A percentile compares a stretch with the other conserved stretches of the same genome.
These are phyloP conservation scores for Solanum hybrid DNA, from an alignment of 305 asterid species.

Conservation along the genomic window DNA sequence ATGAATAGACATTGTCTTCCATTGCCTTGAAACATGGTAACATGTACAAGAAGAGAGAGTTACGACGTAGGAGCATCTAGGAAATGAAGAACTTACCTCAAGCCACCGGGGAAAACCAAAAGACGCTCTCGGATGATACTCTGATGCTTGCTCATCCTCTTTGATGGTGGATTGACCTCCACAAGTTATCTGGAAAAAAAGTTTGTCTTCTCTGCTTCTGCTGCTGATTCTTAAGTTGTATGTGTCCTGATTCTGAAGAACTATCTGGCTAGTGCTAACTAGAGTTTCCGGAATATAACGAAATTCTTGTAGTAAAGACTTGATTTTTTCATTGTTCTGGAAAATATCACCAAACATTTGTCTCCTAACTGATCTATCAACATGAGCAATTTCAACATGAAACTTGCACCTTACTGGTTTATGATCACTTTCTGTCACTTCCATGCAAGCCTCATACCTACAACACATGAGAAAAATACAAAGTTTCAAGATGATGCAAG, in stretches of 20 bases:
- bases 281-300: constrained; percentile 58
- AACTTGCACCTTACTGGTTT: constrained; percentile 89
- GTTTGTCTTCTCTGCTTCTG: constrained; percentile 47
- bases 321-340: constrained; percentile 32
- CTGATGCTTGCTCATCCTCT: constrained; percentile 42
- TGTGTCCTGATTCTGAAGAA: constrained; percentile 65
- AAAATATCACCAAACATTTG: constrained; percentile 62
- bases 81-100: constrained; percentile 40
- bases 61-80: background rate
- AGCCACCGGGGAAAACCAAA: constrained; percentile 93
- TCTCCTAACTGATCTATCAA: constrained; percentile 76
- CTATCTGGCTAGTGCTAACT: constrained; percentile 38
- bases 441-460: constrained; percentile 93
- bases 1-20: background rate
- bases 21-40: background rate
- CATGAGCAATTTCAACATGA: constrained; percentile 66
- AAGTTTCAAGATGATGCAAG: background rate
- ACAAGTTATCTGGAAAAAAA: constrained; percentile 51
- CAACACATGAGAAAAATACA: background rate
- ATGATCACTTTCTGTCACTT: constrained; percentile 90
- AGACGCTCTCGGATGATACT: constrained; percentile 60
- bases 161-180: constrained; percentile 69
- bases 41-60: background rate
- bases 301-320: constrained; percentile 41
- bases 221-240: constrained; percentile 59